phyloP scores from a whole-genome alignment of 1,284 basidiomycete species.

The Amylostereum areolatum region DNA sequence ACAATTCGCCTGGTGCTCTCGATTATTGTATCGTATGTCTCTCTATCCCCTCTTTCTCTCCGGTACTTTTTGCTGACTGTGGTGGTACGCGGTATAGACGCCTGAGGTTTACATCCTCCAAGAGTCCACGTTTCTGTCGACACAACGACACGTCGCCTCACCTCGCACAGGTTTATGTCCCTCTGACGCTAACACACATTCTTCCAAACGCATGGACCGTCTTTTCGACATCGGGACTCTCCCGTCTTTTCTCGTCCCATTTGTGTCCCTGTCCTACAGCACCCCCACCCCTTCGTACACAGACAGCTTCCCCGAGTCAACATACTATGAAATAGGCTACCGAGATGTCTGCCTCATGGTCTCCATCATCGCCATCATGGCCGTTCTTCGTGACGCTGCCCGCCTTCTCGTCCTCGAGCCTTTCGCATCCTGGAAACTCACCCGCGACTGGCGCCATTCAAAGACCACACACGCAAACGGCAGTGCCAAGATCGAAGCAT shows the following conservation, averaged over 20 bases:
- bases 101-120: not conserved
- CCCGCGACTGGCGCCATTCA: slow-evolving; percentile 35
- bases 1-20: too few species aligned
- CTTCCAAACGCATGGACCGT: slow-evolving; percentile 17
- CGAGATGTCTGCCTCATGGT: slow-evolving; percentile 71
- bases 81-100: too few species aligned
- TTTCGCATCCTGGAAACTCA: slow-evolving; percentile 69
- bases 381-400: slow-evolving; percentile 68
- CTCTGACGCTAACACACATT: too few species aligned
- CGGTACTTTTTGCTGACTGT: too few species aligned
- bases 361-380: slow-evolving; percentile 73
- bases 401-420: slow-evolving; percentile 74
- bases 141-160: slow-evolving; percentile 27
- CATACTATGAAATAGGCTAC: slow-evolving; percentile 65
- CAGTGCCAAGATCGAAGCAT: slow-evolving; percentile 23
- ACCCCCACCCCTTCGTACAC: slow-evolving; percentile 44
- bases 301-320: slow-evolving; percentile 64
- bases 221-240: slow-evolving; percentile 30
- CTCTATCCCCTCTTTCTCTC: too few species aligned
- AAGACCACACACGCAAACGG: slow-evolving; percentile 23
- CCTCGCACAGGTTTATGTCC: too few species aligned
- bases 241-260: slow-evolving; percentile 51
- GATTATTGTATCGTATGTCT: too few species aligned
- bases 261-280: slow-evolving; percentile 73
- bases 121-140: not conserved